Conservation (phyloP, 2,329 filamentous ascomycete genomes). For the Dactylella cylindrospora region DNA sequence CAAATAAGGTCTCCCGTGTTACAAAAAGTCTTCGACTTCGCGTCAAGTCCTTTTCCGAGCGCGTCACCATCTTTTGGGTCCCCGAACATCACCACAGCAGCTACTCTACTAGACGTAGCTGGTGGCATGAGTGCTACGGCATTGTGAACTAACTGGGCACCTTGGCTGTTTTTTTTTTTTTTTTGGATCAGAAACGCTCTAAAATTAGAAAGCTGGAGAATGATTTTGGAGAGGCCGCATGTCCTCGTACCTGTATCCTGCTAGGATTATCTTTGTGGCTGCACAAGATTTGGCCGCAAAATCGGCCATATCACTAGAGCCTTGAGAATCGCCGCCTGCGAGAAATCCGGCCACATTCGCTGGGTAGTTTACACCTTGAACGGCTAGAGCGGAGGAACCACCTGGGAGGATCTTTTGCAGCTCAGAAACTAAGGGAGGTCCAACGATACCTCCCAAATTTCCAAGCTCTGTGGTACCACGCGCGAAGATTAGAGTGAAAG, state of each 20-base stretch:
- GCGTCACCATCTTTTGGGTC: slow-evolving; percentile 45
- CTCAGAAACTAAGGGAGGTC: slow-evolving; percentile 47
- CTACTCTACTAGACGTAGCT: slow-evolving; percentile 46
- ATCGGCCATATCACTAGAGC: slow-evolving; percentile 21
- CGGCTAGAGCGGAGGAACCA: slow-evolving; percentile 42
- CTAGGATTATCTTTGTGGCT: slow-evolving; percentile 9
- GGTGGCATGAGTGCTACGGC: slow-evolving; percentile 46
- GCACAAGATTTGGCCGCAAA: slow-evolving; percentile 3
- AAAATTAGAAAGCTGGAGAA: neutral
- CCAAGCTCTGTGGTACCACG: slow-evolving; percentile 49
- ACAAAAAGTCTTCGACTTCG: slow-evolving; percentile 48
- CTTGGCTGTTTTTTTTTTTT: slow-evolving; percentile 47
- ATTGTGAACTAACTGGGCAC: slow-evolving; percentile 50
- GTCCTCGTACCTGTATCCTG: slow-evolving; percentile 21
- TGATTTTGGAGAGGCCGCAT: neutral
- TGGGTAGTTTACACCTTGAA: slow-evolving; percentile 49
- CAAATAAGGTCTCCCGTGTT: slow-evolving; percentile 49
- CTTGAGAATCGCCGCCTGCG: slow-evolving; percentile 47
- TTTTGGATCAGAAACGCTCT: neutral
- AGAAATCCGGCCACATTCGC: slow-evolving; percentile 47
- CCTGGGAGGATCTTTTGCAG: slow-evolving; percentile 43
- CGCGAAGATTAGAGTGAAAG: slow-evolving; percentile 49
- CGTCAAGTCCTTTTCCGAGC: slow-evolving; percentile 5
- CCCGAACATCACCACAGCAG: slow-evolving; percentile 49
- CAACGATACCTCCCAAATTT: slow-evolving; percentile 48